Evolutionary conservation across 75 land plant genomes (phyloP).

Genomic region (Pinus taeda): DNA sequence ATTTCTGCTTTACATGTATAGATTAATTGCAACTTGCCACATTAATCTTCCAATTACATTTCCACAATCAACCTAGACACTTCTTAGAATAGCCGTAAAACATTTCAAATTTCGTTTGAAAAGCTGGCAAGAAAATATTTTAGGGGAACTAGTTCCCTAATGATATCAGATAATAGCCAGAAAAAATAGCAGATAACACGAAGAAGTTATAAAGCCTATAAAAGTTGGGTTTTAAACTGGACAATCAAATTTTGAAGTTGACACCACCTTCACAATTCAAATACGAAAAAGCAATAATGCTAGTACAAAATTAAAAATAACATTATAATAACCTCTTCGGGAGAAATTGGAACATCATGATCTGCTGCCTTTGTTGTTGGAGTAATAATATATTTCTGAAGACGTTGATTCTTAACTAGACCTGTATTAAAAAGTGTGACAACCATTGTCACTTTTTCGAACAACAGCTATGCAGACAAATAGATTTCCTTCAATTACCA

Average conservation of each 20-base stretch:
- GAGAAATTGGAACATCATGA: slow-evolving; percentile 96
- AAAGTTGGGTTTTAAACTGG: neutral
- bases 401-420: slow-evolving; percentile 79
- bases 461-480: neutral
- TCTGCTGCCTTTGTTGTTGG: slow-evolving; percentile 96
- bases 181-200: neutral
- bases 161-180: too few relatives aligned
- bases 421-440: slow-evolving; percentile 29
- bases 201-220: neutral
- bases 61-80: too few relatives aligned
- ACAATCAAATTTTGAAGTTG: neutral
- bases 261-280: neutral
- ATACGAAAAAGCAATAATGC: neutral
- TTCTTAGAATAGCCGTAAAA: too few relatives aligned
- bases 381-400: slow-evolving; percentile 76
- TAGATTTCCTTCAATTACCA: neutral
- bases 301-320: slow-evolving; percentile 1
- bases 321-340: slow-evolving; percentile 66
- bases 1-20: too few relatives aligned
- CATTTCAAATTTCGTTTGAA: too few relatives aligned
- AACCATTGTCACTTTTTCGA: neutral
- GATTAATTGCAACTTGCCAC: too few relatives aligned
- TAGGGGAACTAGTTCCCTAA: too few relatives aligned
- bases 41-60: too few relatives aligned
- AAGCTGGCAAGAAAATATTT: too few relatives aligned